phyloP scores from a whole-genome alignment of 2,329 filamentous ascomycete species.

The Rasamsonia emersonii region DNA sequence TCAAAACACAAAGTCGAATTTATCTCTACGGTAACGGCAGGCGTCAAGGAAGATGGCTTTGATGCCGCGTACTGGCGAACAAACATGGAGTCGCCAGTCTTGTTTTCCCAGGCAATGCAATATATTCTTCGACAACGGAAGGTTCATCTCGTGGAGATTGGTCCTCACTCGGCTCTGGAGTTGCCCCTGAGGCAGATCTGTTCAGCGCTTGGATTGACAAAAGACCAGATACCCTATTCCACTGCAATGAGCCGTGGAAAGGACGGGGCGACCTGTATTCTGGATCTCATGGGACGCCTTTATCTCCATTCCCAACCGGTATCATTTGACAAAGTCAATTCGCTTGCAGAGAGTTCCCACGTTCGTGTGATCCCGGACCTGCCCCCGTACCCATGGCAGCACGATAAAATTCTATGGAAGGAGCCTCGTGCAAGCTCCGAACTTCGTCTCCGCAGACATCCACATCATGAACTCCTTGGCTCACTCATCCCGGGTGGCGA shows the following conservation, averaged over 20 bases:
- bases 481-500: slow-evolving; percentile 12
- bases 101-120: slow-evolving; percentile 12
- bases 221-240: slow-evolving; percentile 5
- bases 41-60: too few relatives aligned
- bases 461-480: slow-evolving; percentile 6
- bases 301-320: slow-evolving; percentile 12
- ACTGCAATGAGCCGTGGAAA: slow-evolving; percentile 6
- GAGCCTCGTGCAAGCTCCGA: slow-evolving; percentile 10
- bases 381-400: slow-evolving; percentile 13
- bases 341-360: slow-evolving; percentile 2
- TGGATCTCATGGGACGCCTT: slow-evolving; percentile 13
- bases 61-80: slow-evolving; percentile 9
- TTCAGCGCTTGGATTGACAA: neutral
- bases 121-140: too few relatives aligned
- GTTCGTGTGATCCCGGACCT: slow-evolving; percentile 9
- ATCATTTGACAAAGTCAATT: slow-evolving; percentile 15
- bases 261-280: slow-evolving; percentile 10
- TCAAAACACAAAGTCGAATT: too few relatives aligned
- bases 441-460: slow-evolving; percentile 1
- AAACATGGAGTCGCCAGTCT: slow-evolving; percentile 12
- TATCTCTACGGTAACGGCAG: too few relatives aligned
- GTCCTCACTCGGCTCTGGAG: slow-evolving; percentile 21
- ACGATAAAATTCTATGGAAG: slow-evolving; percentile 6
- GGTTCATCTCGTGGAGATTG: slow-evolving; percentile 18
- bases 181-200: slow-evolving; percentile 18